phyloP scores from a whole-genome alignment of 257 asterid species.

The Avicennia marina region DNA sequence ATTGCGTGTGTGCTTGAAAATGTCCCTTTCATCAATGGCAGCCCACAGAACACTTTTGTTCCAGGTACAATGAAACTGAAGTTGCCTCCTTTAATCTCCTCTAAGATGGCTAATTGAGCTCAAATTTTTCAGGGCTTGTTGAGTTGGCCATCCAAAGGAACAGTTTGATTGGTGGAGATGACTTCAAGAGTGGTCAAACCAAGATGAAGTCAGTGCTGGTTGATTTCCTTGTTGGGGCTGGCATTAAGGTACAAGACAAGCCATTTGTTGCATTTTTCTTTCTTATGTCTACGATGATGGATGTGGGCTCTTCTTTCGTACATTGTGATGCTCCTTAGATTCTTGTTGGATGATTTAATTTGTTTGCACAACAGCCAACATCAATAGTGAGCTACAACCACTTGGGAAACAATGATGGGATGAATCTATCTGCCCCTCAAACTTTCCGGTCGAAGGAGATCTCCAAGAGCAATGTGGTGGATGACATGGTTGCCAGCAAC shows the following conservation, averaged over 20 bases:
- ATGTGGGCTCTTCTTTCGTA: not conserved
- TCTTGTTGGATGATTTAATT: conserved; percentile 3
- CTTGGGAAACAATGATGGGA: conserved; percentile 94
- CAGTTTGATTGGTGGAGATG: conserved; percentile 93
- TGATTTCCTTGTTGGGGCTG: conserved; percentile 98
- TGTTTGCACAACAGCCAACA: conserved; percentile 58
- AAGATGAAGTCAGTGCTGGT: conserved; percentile 97
- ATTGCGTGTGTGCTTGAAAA: conserved; percentile 80
- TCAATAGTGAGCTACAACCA: conserved; percentile 98
- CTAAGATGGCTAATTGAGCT: not conserved
- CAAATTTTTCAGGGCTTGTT: conserved; percentile 50
- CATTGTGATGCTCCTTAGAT: too few species aligned
- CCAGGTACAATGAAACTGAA: conserved; percentile 48
- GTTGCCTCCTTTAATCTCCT: too few species aligned
- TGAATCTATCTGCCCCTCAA: conserved; percentile 96
- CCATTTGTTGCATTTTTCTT: too few species aligned
- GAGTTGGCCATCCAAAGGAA: conserved; percentile 82
- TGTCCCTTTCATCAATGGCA: conserved; percentile 87
- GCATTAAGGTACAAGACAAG: conserved; percentile 63
- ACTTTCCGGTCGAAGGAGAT: conserved; percentile 98
- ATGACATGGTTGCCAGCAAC: conserved; percentile 98
- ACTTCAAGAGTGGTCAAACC: conserved; percentile 97
- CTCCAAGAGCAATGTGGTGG: conserved; percentile 95
- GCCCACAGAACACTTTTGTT: conserved; percentile 98
- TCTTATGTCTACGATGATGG: not conserved